A percentile compares a stretch with the other conserved stretches of the same genome.
Conservation (phyloP, 1,284 basidiomycete species). For the Sporisorium graminicola region DNA sequence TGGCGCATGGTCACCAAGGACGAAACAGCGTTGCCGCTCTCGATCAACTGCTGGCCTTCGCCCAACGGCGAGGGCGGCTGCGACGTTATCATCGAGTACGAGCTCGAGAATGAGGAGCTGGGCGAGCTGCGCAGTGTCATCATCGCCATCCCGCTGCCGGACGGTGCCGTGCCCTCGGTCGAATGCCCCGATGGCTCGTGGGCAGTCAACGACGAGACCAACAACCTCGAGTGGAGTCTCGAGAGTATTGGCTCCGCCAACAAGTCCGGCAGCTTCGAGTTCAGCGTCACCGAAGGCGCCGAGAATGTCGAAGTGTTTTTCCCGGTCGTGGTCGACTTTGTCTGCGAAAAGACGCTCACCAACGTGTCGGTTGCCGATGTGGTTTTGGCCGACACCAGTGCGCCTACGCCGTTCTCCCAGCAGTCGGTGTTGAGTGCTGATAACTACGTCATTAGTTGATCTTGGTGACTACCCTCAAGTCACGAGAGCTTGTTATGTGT, state of each 20-base stretch:
- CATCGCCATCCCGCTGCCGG: conserved; percentile 91
- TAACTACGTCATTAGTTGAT: conserved; percentile 58
- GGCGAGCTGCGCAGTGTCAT: conserved; percentile 82
- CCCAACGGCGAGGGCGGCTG: conserved; percentile 81
- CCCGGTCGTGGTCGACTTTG: conserved; percentile 88
- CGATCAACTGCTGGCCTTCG: conserved; percentile 96
- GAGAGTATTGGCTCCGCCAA: conserved; percentile 75
- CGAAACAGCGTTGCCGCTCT: conserved; percentile 89
- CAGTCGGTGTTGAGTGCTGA: conserved; percentile 74
- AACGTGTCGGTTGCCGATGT: conserved; percentile 72
- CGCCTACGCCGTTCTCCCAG: conserved; percentile 79
- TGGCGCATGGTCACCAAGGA: conserved; percentile 93
- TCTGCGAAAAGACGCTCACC: conserved; percentile 79
- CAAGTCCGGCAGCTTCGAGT: conserved; percentile 77
- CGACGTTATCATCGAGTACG: conserved; percentile 96
- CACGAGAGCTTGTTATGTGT: no score
- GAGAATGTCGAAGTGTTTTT: conserved; percentile 89
- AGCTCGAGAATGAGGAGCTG: conserved; percentile 79
- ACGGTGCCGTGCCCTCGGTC: conserved; percentile 80
- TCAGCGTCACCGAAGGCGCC: conserved; percentile 78
- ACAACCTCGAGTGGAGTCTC: conserved; percentile 87
- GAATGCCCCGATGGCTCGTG: conserved; percentile 82
- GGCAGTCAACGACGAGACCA: conserved; percentile 81
- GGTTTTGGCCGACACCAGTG: conserved; percentile 75
- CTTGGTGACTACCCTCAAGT: background rate